Evolutionary conservation across 768 basidiomycete genomes (phyloP).

Genomic region (Lactarius pseudohatsudake): DNA sequence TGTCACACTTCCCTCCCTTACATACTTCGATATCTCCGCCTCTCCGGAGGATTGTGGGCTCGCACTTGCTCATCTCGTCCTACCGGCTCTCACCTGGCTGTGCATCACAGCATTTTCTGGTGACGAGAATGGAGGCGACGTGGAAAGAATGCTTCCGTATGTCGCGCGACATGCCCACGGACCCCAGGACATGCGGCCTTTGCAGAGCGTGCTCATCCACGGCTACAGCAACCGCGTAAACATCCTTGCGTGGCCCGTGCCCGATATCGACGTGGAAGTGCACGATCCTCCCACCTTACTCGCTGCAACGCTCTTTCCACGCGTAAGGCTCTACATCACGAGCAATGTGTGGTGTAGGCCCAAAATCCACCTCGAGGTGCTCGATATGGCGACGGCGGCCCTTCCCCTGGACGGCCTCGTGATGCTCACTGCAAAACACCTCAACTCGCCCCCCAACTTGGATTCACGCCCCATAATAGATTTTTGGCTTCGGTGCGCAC

Average conservation of each 20-base stretch:
- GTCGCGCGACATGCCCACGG: background rate
- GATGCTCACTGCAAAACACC: background rate
- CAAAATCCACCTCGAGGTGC: too few relatives aligned
- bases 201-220: background rate
- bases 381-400: background rate
- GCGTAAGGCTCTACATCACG: background rate
- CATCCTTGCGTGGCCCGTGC: background rate
- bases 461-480: too few relatives aligned
- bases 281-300: background rate
- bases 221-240: background rate
- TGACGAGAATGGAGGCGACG: background rate
- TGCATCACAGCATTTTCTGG: background rate
- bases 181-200: background rate
- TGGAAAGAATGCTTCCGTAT: background rate
- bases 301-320: background rate
- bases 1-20: background rate
- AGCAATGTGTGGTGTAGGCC: too few relatives aligned
- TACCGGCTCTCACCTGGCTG: background rate
- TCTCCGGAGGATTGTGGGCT: background rate
- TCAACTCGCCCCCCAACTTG: too few relatives aligned
- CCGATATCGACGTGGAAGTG: background rate
- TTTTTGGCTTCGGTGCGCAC: background rate
- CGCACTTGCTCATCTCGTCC: slow-evolving; percentile 3
- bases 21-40: background rate
- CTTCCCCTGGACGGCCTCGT: background rate